phyloP scores from a whole-genome alignment of 2,329 filamentous ascomycete species.

The Trichoderma guizhouense region DNA sequence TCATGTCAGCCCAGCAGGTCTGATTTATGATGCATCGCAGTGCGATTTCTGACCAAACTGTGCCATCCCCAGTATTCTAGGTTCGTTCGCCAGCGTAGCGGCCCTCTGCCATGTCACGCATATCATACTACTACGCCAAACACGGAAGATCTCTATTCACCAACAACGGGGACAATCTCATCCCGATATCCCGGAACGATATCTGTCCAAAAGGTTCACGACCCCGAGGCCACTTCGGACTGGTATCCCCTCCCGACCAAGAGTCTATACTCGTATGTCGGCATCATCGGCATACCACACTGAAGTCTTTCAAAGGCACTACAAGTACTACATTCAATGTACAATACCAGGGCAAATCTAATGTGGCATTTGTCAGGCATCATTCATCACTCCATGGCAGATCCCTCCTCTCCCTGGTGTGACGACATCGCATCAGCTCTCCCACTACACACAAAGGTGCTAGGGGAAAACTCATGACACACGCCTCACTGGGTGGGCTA shows the following conservation, averaged over 20 bases:
- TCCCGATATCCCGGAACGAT: neutral
- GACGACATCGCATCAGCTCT: slow-evolving; percentile 2
- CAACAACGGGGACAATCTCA: neutral
- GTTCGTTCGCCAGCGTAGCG: neutral
- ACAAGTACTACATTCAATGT: neutral
- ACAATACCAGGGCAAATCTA: neutral
- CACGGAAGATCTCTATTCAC: neutral
- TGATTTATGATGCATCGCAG: slow-evolving; percentile 8
- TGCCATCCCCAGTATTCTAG: slow-evolving; percentile 8
- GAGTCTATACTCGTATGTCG: neutral
- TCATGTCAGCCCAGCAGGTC: neutral
- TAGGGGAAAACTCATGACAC: neutral
- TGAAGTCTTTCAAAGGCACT: neutral
- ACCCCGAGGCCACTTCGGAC: neutral
- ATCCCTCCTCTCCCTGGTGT: neutral
- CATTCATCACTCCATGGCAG: neutral
- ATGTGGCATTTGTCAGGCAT: neutral
- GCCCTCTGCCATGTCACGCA: neutral
- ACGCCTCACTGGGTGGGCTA: neutral
- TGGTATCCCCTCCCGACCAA: neutral
- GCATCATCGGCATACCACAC: neutral
- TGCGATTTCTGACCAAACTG: neutral
- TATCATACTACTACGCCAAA: neutral
- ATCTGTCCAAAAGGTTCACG: neutral
- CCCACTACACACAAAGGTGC: neutral